Evolutionary conservation across 106 monocot genomes (phyloP), one percentile per base, ranked within the genome.

Genomic region (Apostasia shenzhenica): DNA sequence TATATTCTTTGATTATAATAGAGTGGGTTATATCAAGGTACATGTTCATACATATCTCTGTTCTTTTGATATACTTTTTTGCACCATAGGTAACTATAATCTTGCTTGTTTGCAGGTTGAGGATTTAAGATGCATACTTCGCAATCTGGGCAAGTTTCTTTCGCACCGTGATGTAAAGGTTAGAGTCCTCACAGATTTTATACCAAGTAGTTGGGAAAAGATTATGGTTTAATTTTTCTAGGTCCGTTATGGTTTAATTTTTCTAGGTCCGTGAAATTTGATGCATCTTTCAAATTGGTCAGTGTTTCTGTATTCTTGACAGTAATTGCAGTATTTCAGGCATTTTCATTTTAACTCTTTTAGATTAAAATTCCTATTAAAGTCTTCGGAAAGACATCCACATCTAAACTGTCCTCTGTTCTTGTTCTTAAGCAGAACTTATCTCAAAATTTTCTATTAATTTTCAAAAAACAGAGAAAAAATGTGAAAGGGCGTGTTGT

Each of bases 131-230:
- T 85, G 86, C 55, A 77, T 99, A 55, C 76, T 99, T 55, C 92
- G 92, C 70, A 87, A 85, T 67, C 68, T 99, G 63, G 97, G 97
- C 55, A 90, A 85, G 77, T 99, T 87, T 61, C 72, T 93, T 13
- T 81, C 90, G 13, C 75, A 93, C 41, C 79, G 87, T 57, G 89
- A 93, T 78, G 87, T 99, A 61, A 99, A 92, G 89, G 92, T 93
- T 12, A 71, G 81, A 66, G 66, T 51, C 9, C 51, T 1, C 8
- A 9, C 8, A 68, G 14, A 11, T 40, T 68, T 8, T 37, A 56
- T 56, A 11, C 11, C 11, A 11, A 11, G 52, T 52, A 52, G 6
- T 6, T 8, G 11, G 52, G 52, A 6, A 52, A 52, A 11, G 11
- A 52, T 52, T 52, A 11, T 6, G 6, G 52, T 11, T 8, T 6